Base-by-base conservation (phyloP, 2,329 filamentous ascomycete species). In the Zymoseptoria brevis region DNA sequence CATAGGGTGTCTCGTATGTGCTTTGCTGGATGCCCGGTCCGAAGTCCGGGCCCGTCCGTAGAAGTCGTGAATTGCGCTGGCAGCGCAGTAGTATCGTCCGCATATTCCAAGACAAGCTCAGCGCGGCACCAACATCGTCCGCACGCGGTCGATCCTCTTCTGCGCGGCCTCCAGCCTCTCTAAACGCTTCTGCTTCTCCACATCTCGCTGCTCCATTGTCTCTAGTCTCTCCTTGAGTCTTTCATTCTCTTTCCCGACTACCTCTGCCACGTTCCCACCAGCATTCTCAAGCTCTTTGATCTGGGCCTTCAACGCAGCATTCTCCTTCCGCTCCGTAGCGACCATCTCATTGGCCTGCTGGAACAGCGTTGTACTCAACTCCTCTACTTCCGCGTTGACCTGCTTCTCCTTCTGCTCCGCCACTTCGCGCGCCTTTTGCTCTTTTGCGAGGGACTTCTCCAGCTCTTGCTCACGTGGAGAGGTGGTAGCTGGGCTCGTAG, bases 311-410 rank as follows among this genome's bases (percentile, higher is more conserved):
- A 94, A 78, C 67, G 80, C 82, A 3, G 88, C 88, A 59, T 88
- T 78, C 49, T 87, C 87, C 58, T 84, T 81, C 50, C 89, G 78
- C 77, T 94, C 89, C 19, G 81, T 79, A 1, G 89, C 88, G 19
- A 94, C 89, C 89, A 94, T 94, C 75, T 91, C 85, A 72, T 94
- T 94, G 55, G 89, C 89, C 76, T 92, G 86, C 75, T 89, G 85
- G 72, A 94, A 94, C 57, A 94, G 76, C 55, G 81, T 82, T 19
- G 83, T 87, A 68, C 83, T 89, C 64, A 94, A 77, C 75, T 94
- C 89, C 74, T 93, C 89, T 19, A 93, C 81, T 76, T 94, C 89
- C 11, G 77, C 80, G 68, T 83, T 86, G 55, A 88, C 87, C 54
- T 84, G 82, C 63, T 80, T 80, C 19, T 90, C 77, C 62, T 83